Evolutionary conservation across 108 stramenopile species (phyloP).

Genomic region (Bacterosira constricta): DNA sequence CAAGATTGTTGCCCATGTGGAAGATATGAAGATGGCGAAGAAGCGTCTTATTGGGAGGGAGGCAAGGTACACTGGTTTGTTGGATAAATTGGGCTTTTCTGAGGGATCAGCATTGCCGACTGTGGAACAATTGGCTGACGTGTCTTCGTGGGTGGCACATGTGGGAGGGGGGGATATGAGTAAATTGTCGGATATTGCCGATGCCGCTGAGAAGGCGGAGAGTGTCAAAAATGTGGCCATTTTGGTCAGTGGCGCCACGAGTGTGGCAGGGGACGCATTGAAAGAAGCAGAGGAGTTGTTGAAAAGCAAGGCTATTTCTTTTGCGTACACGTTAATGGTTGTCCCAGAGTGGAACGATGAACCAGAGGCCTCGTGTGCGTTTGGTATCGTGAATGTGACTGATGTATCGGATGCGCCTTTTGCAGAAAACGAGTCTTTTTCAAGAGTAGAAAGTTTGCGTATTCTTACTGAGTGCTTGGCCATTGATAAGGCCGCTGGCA

Average conservation of each 20-base stretch:
- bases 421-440: conserved; percentile 53
- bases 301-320: conserved; percentile 51
- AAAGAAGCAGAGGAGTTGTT: conserved; percentile 51
- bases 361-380: conserved; percentile 68
- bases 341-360: conserved; percentile 69
- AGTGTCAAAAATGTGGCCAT: conserved; percentile 75
- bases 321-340: conserved; percentile 72
- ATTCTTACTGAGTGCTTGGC: conserved; percentile 79
- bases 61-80: conserved; percentile 89
- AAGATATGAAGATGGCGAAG: conserved; percentile 74
- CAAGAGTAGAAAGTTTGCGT: conserved; percentile 76
- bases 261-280: conserved; percentile 38
- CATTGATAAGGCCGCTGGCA: conserved; percentile 60
- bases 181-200: conserved; percentile 41
- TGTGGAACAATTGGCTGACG: conserved; percentile 60
- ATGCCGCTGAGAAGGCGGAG: conserved; percentile 46
- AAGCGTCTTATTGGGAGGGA: conserved; percentile 85
- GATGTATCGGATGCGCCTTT: conserved; percentile 42
- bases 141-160: conserved; percentile 70
- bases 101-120: conserved; percentile 53
- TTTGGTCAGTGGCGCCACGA: conserved; percentile 62
- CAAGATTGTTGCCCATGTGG: conserved; percentile 84
- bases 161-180: conserved; percentile 41
- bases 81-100: conserved; percentile 81
- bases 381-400: conserved; percentile 49